Base-by-base conservation (phyloP, 345 rosid genomes). In the Lepidium africanum region DNA sequence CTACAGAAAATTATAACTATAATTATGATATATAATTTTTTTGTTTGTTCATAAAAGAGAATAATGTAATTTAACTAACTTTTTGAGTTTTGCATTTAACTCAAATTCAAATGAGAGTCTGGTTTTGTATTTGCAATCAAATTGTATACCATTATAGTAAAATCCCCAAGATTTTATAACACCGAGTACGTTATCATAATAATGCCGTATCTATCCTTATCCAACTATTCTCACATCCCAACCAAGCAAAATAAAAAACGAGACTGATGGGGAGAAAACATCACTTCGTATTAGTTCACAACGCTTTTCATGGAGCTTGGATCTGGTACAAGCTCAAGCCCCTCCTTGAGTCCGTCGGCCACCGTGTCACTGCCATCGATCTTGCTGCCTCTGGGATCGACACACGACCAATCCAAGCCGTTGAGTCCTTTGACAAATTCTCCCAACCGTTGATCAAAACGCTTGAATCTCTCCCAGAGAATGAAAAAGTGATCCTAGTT, bases 241-340 rank as follows among this genome's bases (percentile, higher is more conserved):
- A 69, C 9, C 51, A 62, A 43, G 27, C 27, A 25, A 25, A 7
- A 42, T 21, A 25, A 25, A 25, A 2, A 25, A 25, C 3, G 7
- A 41, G 13, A 25, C 39, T 13, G 2, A 75, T 76, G 79, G 79
- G 75, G 79, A 41, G 21, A n/a, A 65, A 71, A 58, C 76, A 65
- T 0, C 79, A 76, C 63, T 64, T 76, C 49, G 63, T 76, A 50
- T 33, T 76, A 59, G 79, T 76, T 51, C 79, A 76, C 64, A 76
- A 76, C 43, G 76, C 79, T 16, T 76, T 9, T 14, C 79, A 76
- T 23, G 79, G 79, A 65, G 53, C 76, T 0, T 76, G 79, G 79
- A 71, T 76, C 41, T 76, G 79, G 79, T 76, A 23, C 79, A 71
- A 76, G 69, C 60, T 76, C 72, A 76, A 71, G 37, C 79, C 79